Conservation (phyloP, 192 early-diverging fungal genomes). For the Coemansia sp. region DNA sequence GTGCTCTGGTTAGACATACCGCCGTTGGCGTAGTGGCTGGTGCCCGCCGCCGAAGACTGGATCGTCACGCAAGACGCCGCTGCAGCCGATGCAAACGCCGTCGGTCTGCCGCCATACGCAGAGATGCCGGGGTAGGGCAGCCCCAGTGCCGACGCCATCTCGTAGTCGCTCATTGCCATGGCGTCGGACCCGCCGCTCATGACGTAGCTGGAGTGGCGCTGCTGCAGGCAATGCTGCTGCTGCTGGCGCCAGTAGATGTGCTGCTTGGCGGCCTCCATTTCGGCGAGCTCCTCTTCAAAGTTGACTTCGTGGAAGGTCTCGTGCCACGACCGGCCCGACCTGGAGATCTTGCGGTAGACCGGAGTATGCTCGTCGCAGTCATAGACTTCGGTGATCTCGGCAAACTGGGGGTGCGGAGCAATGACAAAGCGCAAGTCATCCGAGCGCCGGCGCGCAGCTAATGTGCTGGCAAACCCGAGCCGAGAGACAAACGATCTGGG, state of each 20-base stretch:
- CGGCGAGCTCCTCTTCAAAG: conserved; percentile 14
- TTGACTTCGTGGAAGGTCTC: conserved; percentile 50
- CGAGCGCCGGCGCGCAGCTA: conserved; percentile 33
- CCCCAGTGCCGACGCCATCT: conserved; percentile 42
- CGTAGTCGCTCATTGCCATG: conserved; percentile 38
- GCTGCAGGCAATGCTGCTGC: not conserved
- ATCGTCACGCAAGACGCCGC: conserved; percentile 46
- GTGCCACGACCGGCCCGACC: conserved; percentile 47
- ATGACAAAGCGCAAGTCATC: conserved; percentile 43
- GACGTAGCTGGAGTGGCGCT: conserved; percentile 1
- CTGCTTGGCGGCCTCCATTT: not conserved
- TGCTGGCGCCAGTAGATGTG: not conserved
- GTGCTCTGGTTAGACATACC: conserved; percentile 34
- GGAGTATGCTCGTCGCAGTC: conserved; percentile 40
- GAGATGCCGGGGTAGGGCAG: conserved; percentile 35
- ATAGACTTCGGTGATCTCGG: conserved; percentile 39
- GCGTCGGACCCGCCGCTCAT: conserved; percentile 4
- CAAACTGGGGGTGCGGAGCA: conserved; percentile 31
- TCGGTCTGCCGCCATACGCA: conserved; percentile 1
- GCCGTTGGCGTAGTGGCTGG: conserved; percentile 14
- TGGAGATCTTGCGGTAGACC: conserved; percentile 49
- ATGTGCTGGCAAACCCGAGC: conserved; percentile 31
- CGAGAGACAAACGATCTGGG: conserved; percentile 38
- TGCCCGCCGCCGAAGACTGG: conserved; percentile 32
- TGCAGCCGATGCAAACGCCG: conserved; percentile 1